phyloP scores from a whole-genome alignment of 306 rosid genomes.

The Quillaja saponaria region DNA sequence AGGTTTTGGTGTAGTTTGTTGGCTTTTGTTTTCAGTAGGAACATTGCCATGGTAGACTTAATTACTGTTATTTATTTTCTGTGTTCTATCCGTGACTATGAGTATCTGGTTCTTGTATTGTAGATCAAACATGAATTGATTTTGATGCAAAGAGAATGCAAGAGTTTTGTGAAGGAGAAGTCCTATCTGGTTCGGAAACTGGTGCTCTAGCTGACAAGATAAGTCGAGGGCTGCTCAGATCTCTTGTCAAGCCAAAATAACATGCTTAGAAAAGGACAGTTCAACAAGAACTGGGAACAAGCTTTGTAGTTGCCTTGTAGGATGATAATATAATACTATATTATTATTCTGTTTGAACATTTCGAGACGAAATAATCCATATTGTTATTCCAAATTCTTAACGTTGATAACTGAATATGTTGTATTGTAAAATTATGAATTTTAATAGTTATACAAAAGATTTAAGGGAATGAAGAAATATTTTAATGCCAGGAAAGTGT shows the following conservation, averaged over 20 bases:
- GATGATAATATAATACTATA: too few species aligned
- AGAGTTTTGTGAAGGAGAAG: constrained; percentile 77
- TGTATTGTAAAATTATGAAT: too few species aligned
- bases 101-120: constrained; percentile 21
- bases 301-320: too few species aligned
- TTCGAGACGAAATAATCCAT: too few species aligned
- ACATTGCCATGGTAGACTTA: too few species aligned
- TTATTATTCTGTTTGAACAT: too few species aligned
- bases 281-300: not conserved
- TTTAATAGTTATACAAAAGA: too few species aligned
- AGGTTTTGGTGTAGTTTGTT: too few species aligned
- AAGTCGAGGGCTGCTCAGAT: constrained; percentile 69
- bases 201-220: constrained; percentile 78
- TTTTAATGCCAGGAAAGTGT: constrained; percentile 7
- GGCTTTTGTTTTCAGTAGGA: too few species aligned
- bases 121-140: constrained; percentile 76
- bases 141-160: constrained; percentile 76
- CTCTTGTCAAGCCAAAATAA: constrained; percentile 66
- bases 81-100: not conserved
- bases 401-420: too few species aligned
- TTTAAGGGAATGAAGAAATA: too few species aligned
- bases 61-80: not conserved
- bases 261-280: constrained; percentile 19
- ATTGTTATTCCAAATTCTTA: too few species aligned
- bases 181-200: constrained; percentile 67